phyloP scores from a whole-genome alignment of 129 eudicot species.

The Calendula officinalis region DNA sequence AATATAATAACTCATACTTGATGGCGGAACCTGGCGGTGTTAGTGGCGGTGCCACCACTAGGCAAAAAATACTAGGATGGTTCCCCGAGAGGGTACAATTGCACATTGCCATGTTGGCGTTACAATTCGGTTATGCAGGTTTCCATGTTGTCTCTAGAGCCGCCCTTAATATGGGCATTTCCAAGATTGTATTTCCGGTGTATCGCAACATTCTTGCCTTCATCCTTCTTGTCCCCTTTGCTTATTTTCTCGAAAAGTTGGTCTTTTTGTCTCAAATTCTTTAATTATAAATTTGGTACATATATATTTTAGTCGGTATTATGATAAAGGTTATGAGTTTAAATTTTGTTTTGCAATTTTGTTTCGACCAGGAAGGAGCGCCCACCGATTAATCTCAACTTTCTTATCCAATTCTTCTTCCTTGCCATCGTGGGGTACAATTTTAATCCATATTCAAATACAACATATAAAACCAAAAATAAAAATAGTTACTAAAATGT shows the following conservation, averaged over 20 bases:
- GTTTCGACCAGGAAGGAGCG: conserved; percentile 72
- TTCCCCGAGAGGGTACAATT: conserved; percentile 81
- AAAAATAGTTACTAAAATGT: no score
- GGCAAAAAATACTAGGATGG: conserved; percentile 27
- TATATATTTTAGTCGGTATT: background rate
- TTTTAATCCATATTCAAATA: background rate
- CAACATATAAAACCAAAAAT: background rate
- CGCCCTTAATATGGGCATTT: conserved; percentile 98
- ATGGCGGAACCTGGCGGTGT: conserved; percentile 26
- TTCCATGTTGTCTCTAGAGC: conserved; percentile 92
- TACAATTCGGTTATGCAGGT: conserved; percentile 97
- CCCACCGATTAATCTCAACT: conserved; percentile 64
- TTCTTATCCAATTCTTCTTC: conserved; percentile 83
- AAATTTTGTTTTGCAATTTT: background rate
- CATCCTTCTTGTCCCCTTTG: conserved; percentile 81
- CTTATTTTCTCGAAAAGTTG: conserved; percentile 92
- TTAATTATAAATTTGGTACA: no score
- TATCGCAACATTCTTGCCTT: conserved; percentile 86
- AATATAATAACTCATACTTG: conserved; percentile 2
- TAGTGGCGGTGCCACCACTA: conserved; percentile 12
- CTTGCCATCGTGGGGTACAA: conserved; percentile 85
- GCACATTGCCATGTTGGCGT: conserved; percentile 78
- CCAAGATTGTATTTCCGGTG: conserved; percentile 91
- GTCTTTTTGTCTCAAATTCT: background rate
- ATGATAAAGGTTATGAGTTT: background rate